These are phyloP conservation scores for Scutellaria minor DNA, from an alignment of 257 asterid genomes.

Conservation along the genomic window DNA sequence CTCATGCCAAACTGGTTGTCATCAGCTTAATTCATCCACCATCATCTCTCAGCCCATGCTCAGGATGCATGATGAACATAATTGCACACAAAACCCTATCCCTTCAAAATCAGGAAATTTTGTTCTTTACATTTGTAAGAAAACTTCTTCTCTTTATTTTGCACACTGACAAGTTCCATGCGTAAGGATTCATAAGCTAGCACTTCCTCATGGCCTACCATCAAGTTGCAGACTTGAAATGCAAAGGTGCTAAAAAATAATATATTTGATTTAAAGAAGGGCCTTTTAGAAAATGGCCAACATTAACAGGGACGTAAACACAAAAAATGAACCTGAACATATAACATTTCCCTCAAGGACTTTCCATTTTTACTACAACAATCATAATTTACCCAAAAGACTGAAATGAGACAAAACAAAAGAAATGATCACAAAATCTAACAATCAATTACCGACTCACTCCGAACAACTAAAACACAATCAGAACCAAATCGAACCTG, in stretches of 20 bases:
- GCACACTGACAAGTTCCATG: background rate
- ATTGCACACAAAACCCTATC: background rate
- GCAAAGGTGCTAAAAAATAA: constrained; percentile 7
- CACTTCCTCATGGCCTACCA: constrained; percentile 11
- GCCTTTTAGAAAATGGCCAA: background rate
- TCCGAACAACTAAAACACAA: background rate
- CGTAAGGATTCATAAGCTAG: background rate
- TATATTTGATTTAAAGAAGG: background rate
- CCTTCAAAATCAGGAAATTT: background rate
- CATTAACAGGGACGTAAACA: background rate
- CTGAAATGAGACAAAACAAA: background rate
- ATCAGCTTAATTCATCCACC: background rate
- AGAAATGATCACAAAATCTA: constrained; percentile 1
- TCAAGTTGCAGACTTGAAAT: background rate
- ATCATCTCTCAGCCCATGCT: background rate
- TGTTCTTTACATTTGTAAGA: background rate
- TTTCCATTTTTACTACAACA: background rate
- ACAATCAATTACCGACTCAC: constrained; percentile 9
- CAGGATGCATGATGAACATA: background rate
- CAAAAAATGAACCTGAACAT: background rate
- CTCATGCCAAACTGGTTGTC: background rate
- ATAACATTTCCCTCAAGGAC: background rate
- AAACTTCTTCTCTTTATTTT: background rate
- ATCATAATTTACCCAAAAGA: background rate
- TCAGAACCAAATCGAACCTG: constrained; percentile 55